Evolutionary conservation across 2,329 filamentous ascomycete genomes (phyloP).

Genomic region (Sporothrix pallida): DNA sequence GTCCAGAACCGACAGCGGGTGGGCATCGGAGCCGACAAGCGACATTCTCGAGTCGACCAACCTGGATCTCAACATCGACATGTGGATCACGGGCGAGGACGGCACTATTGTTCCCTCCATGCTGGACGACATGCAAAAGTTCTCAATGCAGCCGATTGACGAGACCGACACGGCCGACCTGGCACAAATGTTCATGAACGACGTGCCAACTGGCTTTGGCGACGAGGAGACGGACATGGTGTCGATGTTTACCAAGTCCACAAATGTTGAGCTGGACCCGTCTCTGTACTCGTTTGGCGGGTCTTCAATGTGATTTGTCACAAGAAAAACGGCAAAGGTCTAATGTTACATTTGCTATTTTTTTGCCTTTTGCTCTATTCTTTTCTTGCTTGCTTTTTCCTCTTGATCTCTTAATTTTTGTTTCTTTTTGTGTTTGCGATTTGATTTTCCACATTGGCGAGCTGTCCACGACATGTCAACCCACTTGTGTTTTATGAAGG

Average conservation of each 20-base stretch:
- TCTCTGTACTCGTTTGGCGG: conserved; percentile 45
- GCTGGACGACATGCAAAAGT: conserved; percentile 52
- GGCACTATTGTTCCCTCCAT: conserved; percentile 48
- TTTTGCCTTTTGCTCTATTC: neutral
- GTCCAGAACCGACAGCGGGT: conserved; percentile 64
- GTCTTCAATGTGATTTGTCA: neutral
- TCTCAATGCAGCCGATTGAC: conserved; percentile 44
- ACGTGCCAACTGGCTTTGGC: conserved; percentile 39
- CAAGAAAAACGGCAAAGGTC: neutral
- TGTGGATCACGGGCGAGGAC: conserved; percentile 56
- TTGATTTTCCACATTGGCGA: neutral
- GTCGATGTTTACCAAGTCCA: conserved; percentile 56
- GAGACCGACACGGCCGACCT: conserved; percentile 38
- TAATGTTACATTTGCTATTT: neutral
- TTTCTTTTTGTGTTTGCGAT: conserved; percentile 20
- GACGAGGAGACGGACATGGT: conserved; percentile 48
- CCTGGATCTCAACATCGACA: conserved; percentile 58
- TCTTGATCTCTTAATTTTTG: neutral
- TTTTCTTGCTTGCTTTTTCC: neutral
- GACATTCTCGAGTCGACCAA: conserved; percentile 63
- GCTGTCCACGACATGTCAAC: conserved; percentile 26
- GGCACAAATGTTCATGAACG: conserved; percentile 48
- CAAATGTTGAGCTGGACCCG: conserved; percentile 57
- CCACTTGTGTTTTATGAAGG: conserved; percentile 12
- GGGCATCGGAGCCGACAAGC: conserved; percentile 63